Evolutionary conservation across 2,329 filamentous ascomycete genomes (phyloP), one percentile per base, ranked within the genome.

Genomic region (Penicillium sp.): DNA sequence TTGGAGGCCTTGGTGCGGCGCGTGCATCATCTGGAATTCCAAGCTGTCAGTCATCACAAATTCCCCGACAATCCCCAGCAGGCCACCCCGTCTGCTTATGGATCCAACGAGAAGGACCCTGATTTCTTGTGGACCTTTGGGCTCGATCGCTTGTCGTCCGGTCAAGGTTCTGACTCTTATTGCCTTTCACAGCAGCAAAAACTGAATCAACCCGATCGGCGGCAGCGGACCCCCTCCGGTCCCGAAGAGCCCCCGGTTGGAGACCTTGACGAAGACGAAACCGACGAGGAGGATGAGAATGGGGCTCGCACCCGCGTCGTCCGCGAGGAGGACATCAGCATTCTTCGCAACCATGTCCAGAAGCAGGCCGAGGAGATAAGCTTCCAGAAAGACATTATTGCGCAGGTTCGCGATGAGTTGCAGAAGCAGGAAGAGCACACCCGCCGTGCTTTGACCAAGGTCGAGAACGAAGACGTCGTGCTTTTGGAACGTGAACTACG

Each of bases 291-390:
- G 54, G 76, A 80, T 38, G 79, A 81, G 53, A 80, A 78, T 64
- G 76, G 82, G 56, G 71, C 79, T 47, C 74, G 58, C 63, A 80
- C 63, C 63, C 74, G 63, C 69, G 66, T 77, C 73, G 76, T 83
- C 65, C 82, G 89, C 63, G 88, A 91, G 68, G 87, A 92, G 74
- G 89, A 92, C 70, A 86, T 95, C 63, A 86, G 87, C 72, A 88
- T 89, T 58, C 80, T 96, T 61, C 87, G 88, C 64, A 91, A 96
- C 64, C 90, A 96, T 74, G 88, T 97, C 57, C 89, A 95, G 69
- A 90, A 92, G 70, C 91, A 97, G 76, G 92, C 92, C 51, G 91
- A 95, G 71, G 85, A 95, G 68, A 91, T 96, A 64, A 87, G 90
- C 72, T 89, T 83, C 64, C 92, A 96, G 72, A 88, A 89, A 63